These are phyloP conservation scores for Posidonia oceanica DNA, from an alignment of 116 monocot species.

Conservation along the genomic window DNA sequence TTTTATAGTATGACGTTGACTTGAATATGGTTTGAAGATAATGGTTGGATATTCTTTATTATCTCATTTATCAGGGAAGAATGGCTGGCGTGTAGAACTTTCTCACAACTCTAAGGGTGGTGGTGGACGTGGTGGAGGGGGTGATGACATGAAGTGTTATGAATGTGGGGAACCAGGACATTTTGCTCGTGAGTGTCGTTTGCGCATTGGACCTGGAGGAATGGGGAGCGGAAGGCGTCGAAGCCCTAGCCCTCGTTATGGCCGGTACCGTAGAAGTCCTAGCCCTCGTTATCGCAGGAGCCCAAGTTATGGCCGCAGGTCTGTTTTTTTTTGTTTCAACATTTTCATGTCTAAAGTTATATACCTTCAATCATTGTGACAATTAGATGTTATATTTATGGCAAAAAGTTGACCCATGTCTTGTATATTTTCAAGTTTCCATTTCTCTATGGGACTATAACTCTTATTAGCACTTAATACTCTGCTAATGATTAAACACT, in stretches of 20 bases:
- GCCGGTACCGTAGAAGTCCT: conserved; percentile 38
- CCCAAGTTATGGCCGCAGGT: conserved; percentile 66
- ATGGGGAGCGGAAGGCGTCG: conserved; percentile 61
- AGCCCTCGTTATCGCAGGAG: conserved; percentile 11
- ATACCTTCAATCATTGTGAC: too few species aligned
- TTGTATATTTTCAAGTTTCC: too few species aligned
- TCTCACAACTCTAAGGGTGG: conserved; percentile 52
- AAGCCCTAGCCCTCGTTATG: conserved; percentile 50
- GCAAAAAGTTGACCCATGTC: too few species aligned
- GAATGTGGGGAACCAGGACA: conserved; percentile 90
- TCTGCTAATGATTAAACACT: too few species aligned
- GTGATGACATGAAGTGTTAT: conserved; percentile 66
- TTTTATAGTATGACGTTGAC: too few species aligned
- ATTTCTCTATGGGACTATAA: too few species aligned
- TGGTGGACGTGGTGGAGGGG: conserved; percentile 29
- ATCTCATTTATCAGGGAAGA: conserved; percentile 29
- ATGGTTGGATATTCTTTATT: neutral
- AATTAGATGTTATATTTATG: too few species aligned
- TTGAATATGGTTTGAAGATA: neutral
- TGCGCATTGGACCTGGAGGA: conserved; percentile 59
- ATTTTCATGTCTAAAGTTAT: neutral
- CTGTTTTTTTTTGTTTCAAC: neutral
- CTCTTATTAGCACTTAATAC: too few species aligned
- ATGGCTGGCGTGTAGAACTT: conserved; percentile 75
- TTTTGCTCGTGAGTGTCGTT: conserved; percentile 81